Percentiles rank a stretch among this genome's conserved stretches.
These are phyloP conservation scores for Saussurea involucrata DNA, from an alignment of 129 eudicot species.

Conservation along the genomic window DNA sequence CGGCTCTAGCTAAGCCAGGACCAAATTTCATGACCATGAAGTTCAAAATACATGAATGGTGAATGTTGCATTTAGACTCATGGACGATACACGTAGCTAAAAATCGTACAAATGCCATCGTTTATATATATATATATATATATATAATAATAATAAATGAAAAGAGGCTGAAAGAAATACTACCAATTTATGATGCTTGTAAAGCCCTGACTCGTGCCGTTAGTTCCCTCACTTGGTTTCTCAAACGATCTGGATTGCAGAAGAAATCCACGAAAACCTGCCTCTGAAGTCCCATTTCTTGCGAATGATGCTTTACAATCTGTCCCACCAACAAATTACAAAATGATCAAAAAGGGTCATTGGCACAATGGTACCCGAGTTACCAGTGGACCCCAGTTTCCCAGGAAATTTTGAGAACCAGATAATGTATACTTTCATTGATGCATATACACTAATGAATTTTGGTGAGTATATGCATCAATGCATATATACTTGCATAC, in stretches of 20 bases:
- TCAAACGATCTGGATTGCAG: constrained; percentile 85
- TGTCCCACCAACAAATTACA: constrained; percentile 14
- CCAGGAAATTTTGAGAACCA: too few species aligned
- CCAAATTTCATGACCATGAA: not conserved
- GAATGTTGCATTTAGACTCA: not conserved
- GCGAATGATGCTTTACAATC: constrained; percentile 92
- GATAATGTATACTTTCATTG: too few species aligned
- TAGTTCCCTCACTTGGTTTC: constrained; percentile 79
- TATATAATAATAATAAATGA: too few species aligned
- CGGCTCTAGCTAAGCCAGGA: not conserved
- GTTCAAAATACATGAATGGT: not conserved
- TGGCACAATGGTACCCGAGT: too few species aligned
- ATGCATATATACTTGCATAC: too few species aligned
- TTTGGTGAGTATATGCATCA: too few species aligned
- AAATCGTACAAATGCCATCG: not conserved
- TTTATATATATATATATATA: too few species aligned
- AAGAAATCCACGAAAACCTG: constrained; percentile 94
- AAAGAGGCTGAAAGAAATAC: not conserved
- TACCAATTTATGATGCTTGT: constrained; percentile 57
- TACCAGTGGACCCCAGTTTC: too few species aligned
- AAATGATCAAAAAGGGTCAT: not conserved
- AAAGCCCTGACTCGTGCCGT: constrained; percentile 81
- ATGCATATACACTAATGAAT: too few species aligned
- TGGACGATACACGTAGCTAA: not conserved
- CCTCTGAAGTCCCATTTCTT: constrained; percentile 87